Evolutionary conservation across 2,329 filamentous ascomycete genomes (phyloP).

Genomic region (Phaeosphaeria sp.): DNA sequence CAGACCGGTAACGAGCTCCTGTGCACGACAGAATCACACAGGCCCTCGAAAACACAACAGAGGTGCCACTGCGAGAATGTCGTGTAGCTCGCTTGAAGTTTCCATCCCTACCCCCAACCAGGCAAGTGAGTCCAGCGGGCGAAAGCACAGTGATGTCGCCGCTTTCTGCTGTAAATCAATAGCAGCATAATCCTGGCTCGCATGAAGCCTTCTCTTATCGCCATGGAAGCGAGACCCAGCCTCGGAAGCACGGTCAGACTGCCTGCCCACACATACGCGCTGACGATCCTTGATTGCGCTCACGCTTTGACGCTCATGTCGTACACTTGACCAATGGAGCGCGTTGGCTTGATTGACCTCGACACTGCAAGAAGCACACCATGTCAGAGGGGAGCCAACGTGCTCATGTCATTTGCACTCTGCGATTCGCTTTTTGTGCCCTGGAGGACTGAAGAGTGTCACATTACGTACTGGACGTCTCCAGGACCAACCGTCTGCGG

Average conservation of each 20-base stretch:
- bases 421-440: background rate
- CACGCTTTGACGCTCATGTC: constrained; percentile 13
- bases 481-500: background rate
- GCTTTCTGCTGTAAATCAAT: background rate
- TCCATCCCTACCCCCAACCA: background rate
- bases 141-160: background rate
- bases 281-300: constrained; percentile 5
- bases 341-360: background rate
- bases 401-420: background rate
- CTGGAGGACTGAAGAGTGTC: background rate
- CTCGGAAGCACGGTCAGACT: background rate
- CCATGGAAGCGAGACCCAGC: constrained; percentile 1
- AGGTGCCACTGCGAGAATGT: background rate
- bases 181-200: background rate
- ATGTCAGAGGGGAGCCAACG: background rate
- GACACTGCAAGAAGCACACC: background rate
- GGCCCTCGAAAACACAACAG: background rate
- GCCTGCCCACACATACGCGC: constrained; percentile 17
- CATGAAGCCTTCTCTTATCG: constrained; percentile 1
- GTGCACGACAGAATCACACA: background rate
- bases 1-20: background rate
- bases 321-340: background rate
- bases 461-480: background rate
- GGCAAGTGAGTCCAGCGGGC: background rate
- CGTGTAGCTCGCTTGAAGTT: background rate